Evolutionary conservation across 2,329 filamentous ascomycete species (phyloP), one percentile per base, ranked within the genome.

Genomic region (Aspergillus spinulosporus): DNA sequence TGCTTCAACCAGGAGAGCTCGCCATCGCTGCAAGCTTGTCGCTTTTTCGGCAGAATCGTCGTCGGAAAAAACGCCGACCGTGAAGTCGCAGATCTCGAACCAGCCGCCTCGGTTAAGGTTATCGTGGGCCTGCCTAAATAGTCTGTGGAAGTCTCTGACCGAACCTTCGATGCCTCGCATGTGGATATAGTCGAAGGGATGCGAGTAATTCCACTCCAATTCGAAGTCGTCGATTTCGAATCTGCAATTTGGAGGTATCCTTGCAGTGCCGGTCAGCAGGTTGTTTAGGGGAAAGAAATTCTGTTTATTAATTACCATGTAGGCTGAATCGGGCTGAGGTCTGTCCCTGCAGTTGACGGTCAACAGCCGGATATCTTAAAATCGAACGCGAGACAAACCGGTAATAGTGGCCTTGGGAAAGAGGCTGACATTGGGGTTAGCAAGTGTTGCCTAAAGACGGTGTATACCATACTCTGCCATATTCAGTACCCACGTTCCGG

Each of bases 41-140:
- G 69, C 69, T 29, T 66, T 62, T 31, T 58, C 56, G 3, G 66
- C 46, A 1, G 67, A 65, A 7, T 66, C 64, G 51, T 74, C 70
- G 14, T 73, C 70, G 15, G 68, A 65, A 26, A 61, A 67, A 32
- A 70, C 61, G 14, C 60, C 66, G 4, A 67, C 62, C 9, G 67
- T 65, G 59, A 64, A 68, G 37, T 69, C 66, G 44, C 81, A 78
- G 39, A 81, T 66, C 59, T 83, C 81, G 28, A 82, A 64, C 67
- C 76, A 83, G 12, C 80, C 80, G 4, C 79, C 80, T 0, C 79
- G 79, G 51, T 74, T 75, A 6, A 83, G 74, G 66, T 66, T 56
- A 9, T 57, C 39, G 34, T 65, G 59, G 5, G 66, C 64, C 54
- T 69, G 68, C 12, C 54, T 11, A 49, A 68, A 66, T 2, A 71